These are phyloP conservation scores for Phytophthora rubi DNA, from an alignment of 352 stramenopile genomes.

Conservation along the genomic window DNA sequence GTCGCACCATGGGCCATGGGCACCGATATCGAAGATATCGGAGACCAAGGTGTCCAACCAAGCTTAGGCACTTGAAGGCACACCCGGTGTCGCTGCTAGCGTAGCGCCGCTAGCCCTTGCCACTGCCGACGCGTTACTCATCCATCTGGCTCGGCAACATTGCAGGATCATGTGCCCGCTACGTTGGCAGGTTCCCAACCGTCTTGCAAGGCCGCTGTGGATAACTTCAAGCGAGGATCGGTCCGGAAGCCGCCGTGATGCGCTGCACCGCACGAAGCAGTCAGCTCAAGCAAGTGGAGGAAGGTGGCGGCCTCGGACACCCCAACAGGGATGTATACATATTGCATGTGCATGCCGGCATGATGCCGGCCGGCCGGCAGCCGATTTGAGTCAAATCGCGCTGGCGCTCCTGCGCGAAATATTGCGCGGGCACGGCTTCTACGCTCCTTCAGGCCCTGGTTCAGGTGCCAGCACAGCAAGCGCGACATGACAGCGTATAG, in stretches of 20 bases:
- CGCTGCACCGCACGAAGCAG: not conserved
- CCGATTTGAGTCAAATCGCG: constrained; percentile 31
- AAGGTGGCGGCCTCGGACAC: too few relatives aligned
- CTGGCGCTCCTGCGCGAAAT: constrained; percentile 28
- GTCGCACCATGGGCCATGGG: not conserved
- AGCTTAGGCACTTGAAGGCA: too few relatives aligned
- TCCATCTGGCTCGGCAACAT: not conserved
- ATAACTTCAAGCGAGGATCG: not conserved
- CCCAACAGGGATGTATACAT: too few relatives aligned
- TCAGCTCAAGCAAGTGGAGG: not conserved
- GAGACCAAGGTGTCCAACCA: too few relatives aligned
- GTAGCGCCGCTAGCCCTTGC: too few relatives aligned
- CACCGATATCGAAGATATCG: too few relatives aligned
- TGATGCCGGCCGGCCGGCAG: not conserved
- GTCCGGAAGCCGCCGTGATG: not conserved
- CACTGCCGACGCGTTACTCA: not conserved
- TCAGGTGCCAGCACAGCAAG: too few relatives aligned
- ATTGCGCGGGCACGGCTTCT: constrained; percentile 22
- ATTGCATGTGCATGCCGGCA: too few relatives aligned
- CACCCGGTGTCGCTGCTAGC: too few relatives aligned
- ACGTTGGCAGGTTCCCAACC: constrained; percentile 14
- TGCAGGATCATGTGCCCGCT: constrained; percentile 17
- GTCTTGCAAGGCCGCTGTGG: not conserved
- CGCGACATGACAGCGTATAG: too few relatives aligned
- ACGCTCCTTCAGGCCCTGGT: too few relatives aligned